phyloP scores from a whole-genome alignment of 2,329 filamentous ascomycete species.

The Paecilomyces formosus region DNA sequence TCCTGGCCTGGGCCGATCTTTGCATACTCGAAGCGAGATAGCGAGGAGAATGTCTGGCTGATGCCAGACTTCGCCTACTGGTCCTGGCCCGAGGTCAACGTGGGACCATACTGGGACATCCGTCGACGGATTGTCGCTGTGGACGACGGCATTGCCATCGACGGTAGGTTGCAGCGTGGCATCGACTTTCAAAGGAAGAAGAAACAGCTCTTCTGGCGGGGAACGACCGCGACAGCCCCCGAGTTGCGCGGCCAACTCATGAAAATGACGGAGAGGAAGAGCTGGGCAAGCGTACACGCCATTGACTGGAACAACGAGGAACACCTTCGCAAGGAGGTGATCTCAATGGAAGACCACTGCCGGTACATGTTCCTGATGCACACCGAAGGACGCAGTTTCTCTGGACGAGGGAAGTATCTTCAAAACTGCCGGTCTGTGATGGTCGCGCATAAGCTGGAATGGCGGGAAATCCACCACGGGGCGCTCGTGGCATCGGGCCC shows the following conservation, averaged over 20 bases:
- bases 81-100: conserved; percentile 44
- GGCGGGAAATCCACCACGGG: conserved; percentile 43
- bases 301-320: conserved; percentile 36
- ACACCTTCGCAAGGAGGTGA: conserved; percentile 32
- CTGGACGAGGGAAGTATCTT: conserved; percentile 47
- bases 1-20: conserved; percentile 23
- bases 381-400: conserved; percentile 48
- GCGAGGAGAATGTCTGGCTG: conserved; percentile 37
- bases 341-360: conserved; percentile 48
- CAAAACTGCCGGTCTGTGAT: conserved; percentile 46
- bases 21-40: conserved; percentile 26
- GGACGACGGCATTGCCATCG: conserved; percentile 22
- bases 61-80: conserved; percentile 51
- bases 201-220: conserved; percentile 44
- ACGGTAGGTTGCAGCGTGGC: conserved; percentile 10
- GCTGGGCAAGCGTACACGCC: conserved; percentile 40
- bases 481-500: conserved; percentile 39
- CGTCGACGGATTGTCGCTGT: conserved; percentile 28
- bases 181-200: conserved; percentile 31
- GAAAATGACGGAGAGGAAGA: conserved; percentile 28
- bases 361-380: conserved; percentile 48
- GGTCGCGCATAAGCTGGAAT: conserved; percentile 42
- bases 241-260: conserved; percentile 33
- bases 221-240: conserved; percentile 31
- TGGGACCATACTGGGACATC: conserved; percentile 38